Evolutionary conservation across 1,284 basidiomycete genomes (phyloP).

Genomic region (Ceratobasidium sp.): DNA sequence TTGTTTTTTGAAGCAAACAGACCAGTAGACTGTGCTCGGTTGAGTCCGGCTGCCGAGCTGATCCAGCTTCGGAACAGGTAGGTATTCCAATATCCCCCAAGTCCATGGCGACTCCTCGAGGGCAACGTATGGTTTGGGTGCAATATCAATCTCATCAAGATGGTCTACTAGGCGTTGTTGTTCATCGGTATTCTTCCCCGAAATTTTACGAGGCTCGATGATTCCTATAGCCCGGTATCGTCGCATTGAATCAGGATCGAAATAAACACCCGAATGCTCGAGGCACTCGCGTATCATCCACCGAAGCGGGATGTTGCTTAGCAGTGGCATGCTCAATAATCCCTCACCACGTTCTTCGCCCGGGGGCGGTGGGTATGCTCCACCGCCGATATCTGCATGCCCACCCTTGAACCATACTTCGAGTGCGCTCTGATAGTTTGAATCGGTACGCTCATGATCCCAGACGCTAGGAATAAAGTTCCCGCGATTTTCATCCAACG

Average conservation of each 20-base stretch:
- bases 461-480: slow-evolving; percentile 48
- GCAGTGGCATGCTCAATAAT: neutral
- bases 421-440: neutral
- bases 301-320: slow-evolving; percentile 27
- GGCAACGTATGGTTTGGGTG: neutral
- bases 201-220: neutral
- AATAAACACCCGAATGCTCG: slow-evolving; percentile 27
- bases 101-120: neutral
- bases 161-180: neutral
- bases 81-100: neutral
- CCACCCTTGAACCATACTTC: slow-evolving; percentile 33
- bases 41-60: neutral
- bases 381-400: slow-evolving; percentile 10
- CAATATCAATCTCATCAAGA: neutral
- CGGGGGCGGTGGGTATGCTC: neutral
- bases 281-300: slow-evolving; percentile 42
- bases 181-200: neutral
- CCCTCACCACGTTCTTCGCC: neutral
- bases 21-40: neutral
- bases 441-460: neutral
- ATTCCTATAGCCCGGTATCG: neutral
- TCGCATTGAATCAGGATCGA: slow-evolving; percentile 4
- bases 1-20: neutral
- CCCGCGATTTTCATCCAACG: slow-evolving; percentile 50
- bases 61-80: neutral